Evolutionary conservation across 2,329 filamentous ascomycete species (phyloP).

Genomic region (Amphichorda felina): DNA sequence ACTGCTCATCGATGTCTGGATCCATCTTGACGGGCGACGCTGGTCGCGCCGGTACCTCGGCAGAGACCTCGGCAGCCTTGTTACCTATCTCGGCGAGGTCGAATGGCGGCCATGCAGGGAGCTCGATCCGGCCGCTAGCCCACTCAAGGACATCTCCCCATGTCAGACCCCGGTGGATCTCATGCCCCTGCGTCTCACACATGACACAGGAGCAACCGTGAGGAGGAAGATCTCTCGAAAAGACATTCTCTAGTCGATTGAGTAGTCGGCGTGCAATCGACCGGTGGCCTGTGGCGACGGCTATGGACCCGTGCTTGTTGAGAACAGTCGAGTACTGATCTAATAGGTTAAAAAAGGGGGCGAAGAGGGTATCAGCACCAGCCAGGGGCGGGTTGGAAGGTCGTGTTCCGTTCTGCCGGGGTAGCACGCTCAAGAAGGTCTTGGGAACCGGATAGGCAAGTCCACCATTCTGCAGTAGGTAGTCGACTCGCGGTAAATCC

Average conservation of each 20-base stretch:
- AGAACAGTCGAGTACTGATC: conserved; percentile 81
- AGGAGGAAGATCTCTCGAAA: conserved; percentile 79
- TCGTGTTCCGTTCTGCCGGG: conserved; percentile 41
- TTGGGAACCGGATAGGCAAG: conserved; percentile 60
- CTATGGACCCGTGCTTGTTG: conserved; percentile 73
- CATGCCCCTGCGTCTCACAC: conserved; percentile 46
- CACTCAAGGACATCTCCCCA: conserved; percentile 95
- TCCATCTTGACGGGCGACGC: conserved; percentile 65
- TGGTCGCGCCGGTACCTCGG: conserved; percentile 45
- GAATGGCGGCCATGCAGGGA: conserved; percentile 85
- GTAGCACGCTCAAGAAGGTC: conserved; percentile 56
- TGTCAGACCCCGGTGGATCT: conserved; percentile 62
- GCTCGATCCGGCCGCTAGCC: conserved; percentile 76
- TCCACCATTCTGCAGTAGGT: conserved; percentile 81
- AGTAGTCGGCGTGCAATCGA: conserved; percentile 85
- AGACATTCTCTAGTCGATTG: conserved; percentile 86
- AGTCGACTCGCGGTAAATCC: conserved; percentile 76
- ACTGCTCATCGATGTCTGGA: conserved; percentile 88
- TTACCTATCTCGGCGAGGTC: conserved; percentile 51
- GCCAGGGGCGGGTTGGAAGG: conserved; percentile 52
- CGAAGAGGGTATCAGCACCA: conserved; percentile 65
- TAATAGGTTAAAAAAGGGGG: conserved; percentile 67
- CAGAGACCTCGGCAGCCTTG: conserved; percentile 48
- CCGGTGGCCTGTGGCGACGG: conserved; percentile 88
- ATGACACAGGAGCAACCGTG: conserved; percentile 81